A percentile compares a stretch with the other conserved stretches of the same genome.
Conservation (phyloP, 805 yeast species). For the Lachancea nothofagi region DNA sequence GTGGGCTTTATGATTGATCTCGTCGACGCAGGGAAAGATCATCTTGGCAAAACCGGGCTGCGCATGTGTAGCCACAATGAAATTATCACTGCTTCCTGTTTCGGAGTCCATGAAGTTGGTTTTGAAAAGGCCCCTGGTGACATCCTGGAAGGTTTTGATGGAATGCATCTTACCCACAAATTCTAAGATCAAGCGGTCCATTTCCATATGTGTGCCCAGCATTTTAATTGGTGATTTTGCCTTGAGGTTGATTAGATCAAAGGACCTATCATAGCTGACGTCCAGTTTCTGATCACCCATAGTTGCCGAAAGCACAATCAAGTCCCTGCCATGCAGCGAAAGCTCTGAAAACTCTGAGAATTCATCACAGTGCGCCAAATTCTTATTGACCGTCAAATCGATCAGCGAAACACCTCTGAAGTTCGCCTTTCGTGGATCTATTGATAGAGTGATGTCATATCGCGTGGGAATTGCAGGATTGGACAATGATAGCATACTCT, state of each 20-base stretch:
- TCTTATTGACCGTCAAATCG: conserved; percentile 5
- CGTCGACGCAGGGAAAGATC: conserved; percentile 69
- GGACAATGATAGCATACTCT: conserved; percentile 14
- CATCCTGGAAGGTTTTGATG: conserved; percentile 48
- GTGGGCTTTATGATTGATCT: conserved; percentile 48
- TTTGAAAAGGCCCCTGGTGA: conserved; percentile 61
- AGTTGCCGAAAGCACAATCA: conserved; percentile 37
- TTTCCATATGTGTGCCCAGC: conserved; percentile 5
- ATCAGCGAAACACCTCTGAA: conserved; percentile 37
- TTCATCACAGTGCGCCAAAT: conserved; percentile 6
- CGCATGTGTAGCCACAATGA: conserved; percentile 61
- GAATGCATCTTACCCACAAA: conserved; percentile 49
- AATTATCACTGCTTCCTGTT: conserved; percentile 45
- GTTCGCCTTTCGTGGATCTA: conserved; percentile 43
- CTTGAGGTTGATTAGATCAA: conserved; percentile 12
- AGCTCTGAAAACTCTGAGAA: conserved; percentile 12
- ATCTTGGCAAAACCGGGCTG: conserved; percentile 62
- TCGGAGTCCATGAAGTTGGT: conserved; percentile 53
- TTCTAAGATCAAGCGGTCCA: conserved; percentile 23
- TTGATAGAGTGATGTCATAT: conserved; percentile 36
- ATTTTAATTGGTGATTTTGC: conserved; percentile 4
- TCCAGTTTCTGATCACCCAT: conserved; percentile 31
- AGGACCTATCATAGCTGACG: conserved; percentile 19
- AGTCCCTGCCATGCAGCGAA: conserved; percentile 29
- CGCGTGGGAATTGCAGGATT: conserved; percentile 28